A percentile compares a stretch with the other conserved stretches of the same genome.
These are phyloP conservation scores for Huntiella bhutanensis DNA, from an alignment of 2,329 filamentous ascomycete species.

Conservation along the genomic window DNA sequence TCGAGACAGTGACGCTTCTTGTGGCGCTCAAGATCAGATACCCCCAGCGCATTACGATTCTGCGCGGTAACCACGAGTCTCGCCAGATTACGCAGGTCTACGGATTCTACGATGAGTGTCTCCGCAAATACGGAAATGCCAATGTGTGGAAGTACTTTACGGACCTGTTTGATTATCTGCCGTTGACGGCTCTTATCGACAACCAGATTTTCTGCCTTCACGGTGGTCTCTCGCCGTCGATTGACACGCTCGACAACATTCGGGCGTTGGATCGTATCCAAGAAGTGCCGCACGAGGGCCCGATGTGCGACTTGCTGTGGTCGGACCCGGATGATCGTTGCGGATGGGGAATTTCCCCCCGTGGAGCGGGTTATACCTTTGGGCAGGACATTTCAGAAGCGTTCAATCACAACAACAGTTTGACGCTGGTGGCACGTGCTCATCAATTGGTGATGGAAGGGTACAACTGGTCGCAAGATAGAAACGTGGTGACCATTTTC, in stretches of 20 bases:
- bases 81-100: conserved; percentile 98
- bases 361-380: conserved; percentile 88
- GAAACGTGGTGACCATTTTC: conserved; percentile 97
- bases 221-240: conserved; percentile 88
- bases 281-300: conserved; percentile 93
- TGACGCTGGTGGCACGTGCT: conserved; percentile 86
- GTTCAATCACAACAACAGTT: conserved; percentile 96
- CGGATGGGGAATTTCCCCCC: conserved; percentile 88
- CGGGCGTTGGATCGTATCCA: conserved; percentile 88
- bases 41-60: conserved; percentile 91
- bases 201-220: conserved; percentile 99
- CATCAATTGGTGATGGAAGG: conserved; percentile 99
- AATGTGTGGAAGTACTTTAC: conserved; percentile 99
- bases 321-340: conserved; percentile 94
- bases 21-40: conserved; percentile 97
- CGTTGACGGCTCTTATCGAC: conserved; percentile 90
- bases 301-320: conserved; percentile 97
- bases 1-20: conserved; percentile 92
- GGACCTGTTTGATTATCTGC: conserved; percentile 96
- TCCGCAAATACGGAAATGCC: conserved; percentile 96
- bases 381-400: conserved; percentile 95
- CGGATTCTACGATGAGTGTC: conserved; percentile 97
- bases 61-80: conserved; percentile 97
- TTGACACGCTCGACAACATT: conserved; percentile 91
- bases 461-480: conserved; percentile 97